phyloP scores from a whole-genome alignment of 2,329 filamentous ascomycete genomes.

The Nigrospora oryzae region DNA sequence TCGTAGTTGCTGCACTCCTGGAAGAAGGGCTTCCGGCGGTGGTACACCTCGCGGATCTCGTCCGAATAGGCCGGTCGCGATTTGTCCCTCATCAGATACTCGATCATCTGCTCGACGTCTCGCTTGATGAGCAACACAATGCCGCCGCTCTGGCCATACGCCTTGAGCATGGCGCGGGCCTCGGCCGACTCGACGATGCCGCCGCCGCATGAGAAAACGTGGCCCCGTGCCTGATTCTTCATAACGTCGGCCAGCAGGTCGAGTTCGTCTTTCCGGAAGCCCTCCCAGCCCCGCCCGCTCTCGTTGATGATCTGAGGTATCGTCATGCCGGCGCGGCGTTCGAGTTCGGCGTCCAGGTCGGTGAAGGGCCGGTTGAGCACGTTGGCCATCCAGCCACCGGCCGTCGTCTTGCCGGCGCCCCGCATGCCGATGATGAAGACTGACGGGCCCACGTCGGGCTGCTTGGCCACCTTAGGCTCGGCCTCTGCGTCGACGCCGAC shows the following conservation, averaged over 20 bases:
- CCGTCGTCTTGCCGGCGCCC: slow-evolving; percentile 92
- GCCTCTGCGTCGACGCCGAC: slow-evolving; percentile 57
- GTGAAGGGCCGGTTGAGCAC: slow-evolving; percentile 69
- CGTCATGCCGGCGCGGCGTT: slow-evolving; percentile 60
- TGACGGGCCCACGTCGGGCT: slow-evolving; percentile 47
- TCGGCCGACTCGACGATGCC: slow-evolving; percentile 82
- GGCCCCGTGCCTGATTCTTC: slow-evolving; percentile 62
- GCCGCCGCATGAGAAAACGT: slow-evolving; percentile 90
- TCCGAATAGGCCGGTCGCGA: slow-evolving; percentile 87
- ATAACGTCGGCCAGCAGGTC: slow-evolving; percentile 65
- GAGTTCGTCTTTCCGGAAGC: slow-evolving; percentile 74
- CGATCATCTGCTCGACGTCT: slow-evolving; percentile 78
- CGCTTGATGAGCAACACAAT: slow-evolving; percentile 82
- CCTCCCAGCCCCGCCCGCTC: slow-evolving; percentile 67
- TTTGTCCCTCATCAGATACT: slow-evolving; percentile 83
- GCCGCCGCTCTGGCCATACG: slow-evolving; percentile 69
- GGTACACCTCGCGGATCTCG: slow-evolving; percentile 85
- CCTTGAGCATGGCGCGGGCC: slow-evolving; percentile 65
- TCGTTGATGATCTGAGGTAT: slow-evolving; percentile 81
- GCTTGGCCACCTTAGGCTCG: slow-evolving; percentile 20
- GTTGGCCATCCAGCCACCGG: slow-evolving; percentile 75
- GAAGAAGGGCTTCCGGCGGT: slow-evolving; percentile 83
- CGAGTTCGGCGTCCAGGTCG: slow-evolving; percentile 83
- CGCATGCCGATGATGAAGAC: slow-evolving; percentile 97
- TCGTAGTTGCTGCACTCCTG: slow-evolving; percentile 89